Evolutionary conservation across 2,329 filamentous ascomycete genomes (phyloP), one percentile per base, ranked within the genome.

Genomic region (Blumeria hordei): DNA sequence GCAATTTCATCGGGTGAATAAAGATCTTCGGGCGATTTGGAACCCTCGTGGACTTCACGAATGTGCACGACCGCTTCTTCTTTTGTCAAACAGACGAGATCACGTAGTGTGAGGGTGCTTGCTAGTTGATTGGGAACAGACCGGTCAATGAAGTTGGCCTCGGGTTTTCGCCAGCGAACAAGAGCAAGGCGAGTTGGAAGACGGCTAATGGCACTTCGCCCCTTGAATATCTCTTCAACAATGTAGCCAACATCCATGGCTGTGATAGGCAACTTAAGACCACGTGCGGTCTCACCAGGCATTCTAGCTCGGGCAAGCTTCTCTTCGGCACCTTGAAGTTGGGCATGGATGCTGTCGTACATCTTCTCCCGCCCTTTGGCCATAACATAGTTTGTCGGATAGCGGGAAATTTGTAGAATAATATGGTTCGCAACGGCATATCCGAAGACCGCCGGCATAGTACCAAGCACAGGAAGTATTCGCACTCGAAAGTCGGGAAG

Each of bases 401-500:
- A 98, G 7, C 81, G 85, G 59, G 74, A 69, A 50, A 96, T 77
- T 56, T 80, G 78, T 55, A 94, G 75, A 60, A 98, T 90, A 57
- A 96, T 80, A 65, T 96, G 87, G 68, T 96, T 98, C 3, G 92
- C 92, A 8, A 85, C 78, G 0, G 83, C 85, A 55, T 95, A 84
- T 8, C 92, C 92, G 66, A 98, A 98, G 0, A 96, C 82, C 2
- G 92, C 90, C 0, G 92, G 92, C 88, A 98, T 95, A 0, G 92
- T 98, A 0, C 92, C 92, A 3, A 98, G 71, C 0, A 98, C 92
- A 0, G 92, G 92, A 8, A 98, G 69, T 56, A 98, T 98, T n/a
- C 92, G 77, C 9, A 94, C 86, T 28, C 92, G 77, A 67, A 98
- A 98, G 65, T 94, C 88, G 1, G 88, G 85, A 53, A 98, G 75